Conservation (phyloP, 768 basidiomycete genomes). For the Leccinellum albellum region DNA sequence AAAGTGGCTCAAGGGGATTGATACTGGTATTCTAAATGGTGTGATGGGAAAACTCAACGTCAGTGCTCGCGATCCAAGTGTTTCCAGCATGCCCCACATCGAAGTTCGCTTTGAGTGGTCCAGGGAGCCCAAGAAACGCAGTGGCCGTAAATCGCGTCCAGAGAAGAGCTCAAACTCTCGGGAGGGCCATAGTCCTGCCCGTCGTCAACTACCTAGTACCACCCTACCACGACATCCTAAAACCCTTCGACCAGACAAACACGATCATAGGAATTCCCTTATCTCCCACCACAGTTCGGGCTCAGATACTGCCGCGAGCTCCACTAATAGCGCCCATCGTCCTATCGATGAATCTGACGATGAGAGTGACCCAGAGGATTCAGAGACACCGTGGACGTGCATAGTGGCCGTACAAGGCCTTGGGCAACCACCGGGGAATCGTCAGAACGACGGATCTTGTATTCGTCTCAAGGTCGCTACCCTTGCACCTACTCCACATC, state of each 20-base stretch:
- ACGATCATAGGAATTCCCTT: conserved; percentile 37
- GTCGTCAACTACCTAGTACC: conserved; percentile 7
- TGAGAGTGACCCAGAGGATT: conserved; percentile 93
- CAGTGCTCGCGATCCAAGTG: conserved; percentile 22
- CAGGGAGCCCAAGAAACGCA: conserved; percentile 33
- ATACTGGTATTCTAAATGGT: conserved; percentile 42
- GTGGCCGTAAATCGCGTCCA: conserved; percentile 16
- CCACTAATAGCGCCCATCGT: conserved; percentile 15
- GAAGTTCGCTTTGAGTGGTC: conserved; percentile 83
- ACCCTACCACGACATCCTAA: conserved; percentile 5
- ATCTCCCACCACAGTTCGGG: conserved; percentile 39
- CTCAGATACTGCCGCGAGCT: conserved; percentile 30
- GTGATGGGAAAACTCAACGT: conserved; percentile 39
- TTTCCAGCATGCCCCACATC: conserved; percentile 35
- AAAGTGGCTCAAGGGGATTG: conserved; percentile 65
- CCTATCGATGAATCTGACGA: conserved; percentile 52
- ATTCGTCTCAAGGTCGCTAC: conserved; percentile 70
- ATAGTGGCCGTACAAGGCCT: conserved; percentile 62
- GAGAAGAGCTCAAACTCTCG: conserved; percentile 14
- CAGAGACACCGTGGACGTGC: conserved; percentile 95
- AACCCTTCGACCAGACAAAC: conserved; percentile 7
- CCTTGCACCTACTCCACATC: conserved; percentile 88
- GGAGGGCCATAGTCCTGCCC: conserved; percentile 12
- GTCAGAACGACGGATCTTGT: conserved; percentile 9
- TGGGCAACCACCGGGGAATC: conserved; percentile 12